These are phyloP conservation scores for Leccinum variicolor DNA, from an alignment of 768 basidiomycete species.

Conservation along the genomic window DNA sequence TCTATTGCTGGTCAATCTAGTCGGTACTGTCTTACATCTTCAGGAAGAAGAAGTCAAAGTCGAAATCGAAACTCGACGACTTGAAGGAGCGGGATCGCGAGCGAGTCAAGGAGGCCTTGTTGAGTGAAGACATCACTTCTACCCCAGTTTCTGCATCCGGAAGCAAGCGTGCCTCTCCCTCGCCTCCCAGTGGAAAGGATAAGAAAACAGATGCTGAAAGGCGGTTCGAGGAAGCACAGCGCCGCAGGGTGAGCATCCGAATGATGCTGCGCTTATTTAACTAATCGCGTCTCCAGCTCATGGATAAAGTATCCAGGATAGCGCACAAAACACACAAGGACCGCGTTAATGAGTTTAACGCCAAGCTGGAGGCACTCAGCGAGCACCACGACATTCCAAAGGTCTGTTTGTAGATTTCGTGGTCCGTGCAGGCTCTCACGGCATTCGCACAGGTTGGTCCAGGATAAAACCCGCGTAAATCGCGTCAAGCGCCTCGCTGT, in stretches of 20 bases:
- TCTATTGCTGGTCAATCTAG: neutral
- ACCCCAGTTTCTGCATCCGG: slow-evolving; percentile 46
- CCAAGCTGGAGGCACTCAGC: slow-evolving; percentile 79
- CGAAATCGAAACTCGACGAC: slow-evolving; percentile 55
- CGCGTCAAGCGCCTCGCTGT: slow-evolving; percentile 25
- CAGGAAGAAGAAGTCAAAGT: slow-evolving; percentile 84
- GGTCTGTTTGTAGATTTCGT: slow-evolving; percentile 40
- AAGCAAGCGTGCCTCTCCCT: slow-evolving; percentile 61
- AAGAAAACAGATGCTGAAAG: slow-evolving; percentile 84
- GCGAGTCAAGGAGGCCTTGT: slow-evolving; percentile 47
- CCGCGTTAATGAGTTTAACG: slow-evolving; percentile 86
- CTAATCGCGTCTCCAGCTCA: slow-evolving; percentile 48
- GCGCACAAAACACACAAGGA: slow-evolving; percentile 92
- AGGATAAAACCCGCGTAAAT: slow-evolving; percentile 55
- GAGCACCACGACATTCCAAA: slow-evolving; percentile 97
- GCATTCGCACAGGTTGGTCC: slow-evolving; percentile 66
- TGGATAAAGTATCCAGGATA: slow-evolving; percentile 68
- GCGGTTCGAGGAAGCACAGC: slow-evolving; percentile 86
- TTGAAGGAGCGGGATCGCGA: slow-evolving; percentile 41
- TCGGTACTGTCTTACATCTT: slow-evolving; percentile 9
- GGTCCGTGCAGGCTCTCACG: slow-evolving; percentile 31
- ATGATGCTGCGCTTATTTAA: neutral
- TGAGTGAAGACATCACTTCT: slow-evolving; percentile 44
- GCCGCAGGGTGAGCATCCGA: slow-evolving; percentile 57
- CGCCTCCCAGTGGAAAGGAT: slow-evolving; percentile 43